Conservation (phyloP, 2,329 filamentous ascomycete genomes). For the Colletotrichum tropicicola region DNA sequence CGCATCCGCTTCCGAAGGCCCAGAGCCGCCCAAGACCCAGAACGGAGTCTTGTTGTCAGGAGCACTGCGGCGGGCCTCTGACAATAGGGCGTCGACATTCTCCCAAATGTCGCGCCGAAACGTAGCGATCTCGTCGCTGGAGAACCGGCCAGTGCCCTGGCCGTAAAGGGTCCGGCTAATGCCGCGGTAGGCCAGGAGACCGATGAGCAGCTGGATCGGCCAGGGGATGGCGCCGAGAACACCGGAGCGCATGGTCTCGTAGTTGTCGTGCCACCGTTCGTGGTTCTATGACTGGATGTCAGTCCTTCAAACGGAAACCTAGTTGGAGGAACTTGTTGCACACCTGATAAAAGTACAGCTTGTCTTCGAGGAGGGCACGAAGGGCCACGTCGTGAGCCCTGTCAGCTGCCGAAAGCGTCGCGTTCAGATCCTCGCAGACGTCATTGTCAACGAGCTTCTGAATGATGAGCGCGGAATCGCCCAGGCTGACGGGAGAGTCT, state of each 20-base stretch:
- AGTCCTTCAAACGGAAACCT: neutral
- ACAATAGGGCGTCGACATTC: slow-evolving; percentile 54
- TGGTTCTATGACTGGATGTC: slow-evolving; percentile 42
- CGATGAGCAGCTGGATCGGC: slow-evolving; percentile 59
- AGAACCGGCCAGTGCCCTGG: slow-evolving; percentile 64
- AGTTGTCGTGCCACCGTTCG: slow-evolving; percentile 69
- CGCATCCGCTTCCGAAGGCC: slow-evolving; percentile 66
- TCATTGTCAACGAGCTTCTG: slow-evolving; percentile 50
- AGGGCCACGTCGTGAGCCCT: slow-evolving; percentile 60
- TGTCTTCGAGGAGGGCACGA: slow-evolving; percentile 66
- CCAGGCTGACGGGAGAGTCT: slow-evolving; percentile 37
- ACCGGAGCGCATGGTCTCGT: slow-evolving; percentile 64
- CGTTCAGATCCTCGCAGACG: slow-evolving; percentile 58
- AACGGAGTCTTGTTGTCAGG: slow-evolving; percentile 49
- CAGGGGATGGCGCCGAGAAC: slow-evolving; percentile 59
- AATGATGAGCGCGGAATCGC: slow-evolving; percentile 66
- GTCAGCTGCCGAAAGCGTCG: slow-evolving; percentile 44
- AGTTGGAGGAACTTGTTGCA: neutral
- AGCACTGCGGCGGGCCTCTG: slow-evolving; percentile 39
- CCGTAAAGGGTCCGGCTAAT: slow-evolving; percentile 56
- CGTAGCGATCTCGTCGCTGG: slow-evolving; percentile 54
- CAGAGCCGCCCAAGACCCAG: slow-evolving; percentile 63
- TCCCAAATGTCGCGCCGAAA: slow-evolving; percentile 64
- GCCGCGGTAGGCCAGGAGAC: slow-evolving; percentile 56
- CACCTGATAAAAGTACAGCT: slow-evolving; percentile 60